phyloP scores from a whole-genome alignment of 345 rosid species.

The Populus davidiana region DNA sequence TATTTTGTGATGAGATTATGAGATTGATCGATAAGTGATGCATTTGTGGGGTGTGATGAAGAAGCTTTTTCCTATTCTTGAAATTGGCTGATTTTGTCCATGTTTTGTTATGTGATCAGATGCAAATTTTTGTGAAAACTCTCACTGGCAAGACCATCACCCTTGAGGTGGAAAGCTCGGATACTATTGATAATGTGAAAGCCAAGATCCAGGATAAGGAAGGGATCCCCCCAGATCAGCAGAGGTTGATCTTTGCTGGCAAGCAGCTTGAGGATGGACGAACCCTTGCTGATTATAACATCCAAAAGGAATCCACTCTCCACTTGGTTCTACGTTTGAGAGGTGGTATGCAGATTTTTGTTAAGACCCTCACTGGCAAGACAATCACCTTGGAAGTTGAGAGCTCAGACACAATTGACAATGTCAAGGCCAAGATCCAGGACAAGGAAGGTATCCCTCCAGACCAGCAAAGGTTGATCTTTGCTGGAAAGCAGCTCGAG shows the following conservation, averaged over 20 bases:
- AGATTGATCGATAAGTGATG: no score
- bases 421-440: not conserved
- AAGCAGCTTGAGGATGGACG: not conserved
- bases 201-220: not conserved
- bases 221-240: not conserved
- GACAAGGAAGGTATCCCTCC: not conserved
- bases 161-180: not conserved
- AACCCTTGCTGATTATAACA: not conserved
- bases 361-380: not conserved
- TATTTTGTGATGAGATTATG: no score
- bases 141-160: not conserved
- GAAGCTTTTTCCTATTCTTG: not conserved
- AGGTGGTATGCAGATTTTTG: not conserved
- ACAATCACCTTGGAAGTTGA: not conserved
- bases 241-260: not conserved
- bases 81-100: not conserved
- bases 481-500: not conserved
- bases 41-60: no score
- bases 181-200: not conserved
- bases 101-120: not conserved
- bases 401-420: not conserved
- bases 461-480: not conserved
- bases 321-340: not conserved
- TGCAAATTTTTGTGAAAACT: conserved; percentile 11
- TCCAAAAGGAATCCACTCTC: not conserved